These are phyloP conservation scores for Linnemannia elongata DNA, from an alignment of 192 early-diverging fungal genomes.

Conservation along the genomic window DNA sequence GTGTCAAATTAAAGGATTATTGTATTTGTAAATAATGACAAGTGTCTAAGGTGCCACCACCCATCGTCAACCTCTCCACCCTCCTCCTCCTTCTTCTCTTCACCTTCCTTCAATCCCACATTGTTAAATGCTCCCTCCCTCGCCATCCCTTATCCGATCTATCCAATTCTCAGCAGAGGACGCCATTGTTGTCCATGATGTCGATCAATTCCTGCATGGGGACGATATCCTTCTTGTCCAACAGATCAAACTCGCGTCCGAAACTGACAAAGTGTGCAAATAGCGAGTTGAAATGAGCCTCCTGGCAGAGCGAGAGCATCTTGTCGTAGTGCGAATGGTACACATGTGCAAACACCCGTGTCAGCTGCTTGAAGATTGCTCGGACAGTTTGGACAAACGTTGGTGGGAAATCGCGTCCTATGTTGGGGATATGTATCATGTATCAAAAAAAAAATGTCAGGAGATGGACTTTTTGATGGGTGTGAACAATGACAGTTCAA, in stretches of 20 bases:
- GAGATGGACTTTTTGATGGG: neutral
- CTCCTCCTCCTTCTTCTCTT: too few relatives aligned
- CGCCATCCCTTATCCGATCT: neutral
- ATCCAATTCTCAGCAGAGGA: slow-evolving; percentile 25
- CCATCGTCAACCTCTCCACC: too few relatives aligned
- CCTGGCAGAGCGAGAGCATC: slow-evolving; percentile 84
- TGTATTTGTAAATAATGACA: too few relatives aligned
- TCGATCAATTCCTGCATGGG: slow-evolving; percentile 86
- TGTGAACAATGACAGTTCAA: neutral
- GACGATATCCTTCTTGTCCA: slow-evolving; percentile 91
- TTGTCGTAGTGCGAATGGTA: slow-evolving; percentile 93
- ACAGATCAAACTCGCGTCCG: slow-evolving; percentile 90
- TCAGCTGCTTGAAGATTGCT: slow-evolving; percentile 87
- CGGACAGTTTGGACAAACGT: slow-evolving; percentile 78
- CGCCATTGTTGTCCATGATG: slow-evolving; percentile 57
- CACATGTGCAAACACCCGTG: slow-evolving; percentile 94
- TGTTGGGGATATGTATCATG: neutral
- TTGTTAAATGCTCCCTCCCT: neutral
- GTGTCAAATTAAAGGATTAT: too few relatives aligned
- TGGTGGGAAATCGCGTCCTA: slow-evolving; percentile 87
- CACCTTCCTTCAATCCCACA: neutral
- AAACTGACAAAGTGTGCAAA: slow-evolving; percentile 97
- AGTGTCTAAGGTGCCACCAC: too few relatives aligned
- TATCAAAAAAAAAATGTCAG: neutral
- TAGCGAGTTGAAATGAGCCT: slow-evolving; percentile 95